Percentiles rank a stretch among this genome's conserved stretches.
Conservation (phyloP, 805 yeast genomes). For the Priceomyces fermenticarens region DNA sequence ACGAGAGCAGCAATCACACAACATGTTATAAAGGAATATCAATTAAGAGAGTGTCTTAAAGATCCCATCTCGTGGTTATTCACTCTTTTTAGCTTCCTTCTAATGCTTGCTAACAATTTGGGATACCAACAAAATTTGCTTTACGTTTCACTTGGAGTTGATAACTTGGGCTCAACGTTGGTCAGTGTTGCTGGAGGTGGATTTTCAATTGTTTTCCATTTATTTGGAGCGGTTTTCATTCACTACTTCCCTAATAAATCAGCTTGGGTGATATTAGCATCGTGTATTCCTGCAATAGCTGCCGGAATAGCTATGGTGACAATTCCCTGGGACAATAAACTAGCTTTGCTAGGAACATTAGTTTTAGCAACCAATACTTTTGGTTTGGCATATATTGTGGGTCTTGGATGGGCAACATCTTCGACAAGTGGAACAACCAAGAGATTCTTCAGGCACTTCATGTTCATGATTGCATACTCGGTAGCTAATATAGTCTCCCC, state of each 20-base stretch:
- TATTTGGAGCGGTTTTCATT: conserved; percentile 33
- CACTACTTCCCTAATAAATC: conserved; percentile 11
- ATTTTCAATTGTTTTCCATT: conserved; percentile 39
- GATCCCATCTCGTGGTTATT: conserved; percentile 33
- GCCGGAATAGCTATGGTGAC: conserved; percentile 46
- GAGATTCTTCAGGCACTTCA: conserved; percentile 43
- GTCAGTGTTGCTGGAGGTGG: conserved; percentile 56
- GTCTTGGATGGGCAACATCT: conserved; percentile 26
- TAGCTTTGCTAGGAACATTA: conserved; percentile 42
- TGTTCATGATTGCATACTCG: conserved; percentile 45
- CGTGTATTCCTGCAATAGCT: conserved; percentile 32
- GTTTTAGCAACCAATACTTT: conserved; percentile 45
- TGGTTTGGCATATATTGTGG: conserved; percentile 37
- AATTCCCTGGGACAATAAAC: conserved; percentile 42
- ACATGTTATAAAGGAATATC: conserved; percentile 44
- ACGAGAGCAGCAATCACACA: conserved; percentile 36
- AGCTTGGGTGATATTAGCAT: conserved; percentile 35
- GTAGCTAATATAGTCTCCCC: conserved; percentile 54
- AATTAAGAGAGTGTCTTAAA: conserved; percentile 46
- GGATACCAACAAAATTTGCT: conserved; percentile 52
- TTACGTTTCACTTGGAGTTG: conserved; percentile 42
- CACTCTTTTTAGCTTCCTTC: conserved; percentile 3
- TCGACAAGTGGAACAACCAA: conserved; percentile 52
- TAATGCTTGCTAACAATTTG: conserved; percentile 46
- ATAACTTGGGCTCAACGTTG: conserved; percentile 45